Percentiles rank a stretch among this genome's conserved stretches.
phyloP scores from a whole-genome alignment of 257 asterid genomes.

The Lithospermum erythrorhizon region DNA sequence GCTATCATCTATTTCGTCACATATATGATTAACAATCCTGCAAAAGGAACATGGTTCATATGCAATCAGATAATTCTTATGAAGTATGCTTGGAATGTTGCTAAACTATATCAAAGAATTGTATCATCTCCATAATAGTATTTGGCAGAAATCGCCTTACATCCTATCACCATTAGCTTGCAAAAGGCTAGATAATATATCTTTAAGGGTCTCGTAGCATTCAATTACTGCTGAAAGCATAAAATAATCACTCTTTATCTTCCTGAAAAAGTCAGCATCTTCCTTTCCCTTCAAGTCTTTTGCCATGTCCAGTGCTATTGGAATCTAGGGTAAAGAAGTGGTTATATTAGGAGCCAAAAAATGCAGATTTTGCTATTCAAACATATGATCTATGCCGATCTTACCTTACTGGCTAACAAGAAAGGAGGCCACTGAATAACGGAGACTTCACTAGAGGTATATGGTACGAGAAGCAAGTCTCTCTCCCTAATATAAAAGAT shows the following conservation, averaged over 20 bases:
- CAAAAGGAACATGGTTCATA: constrained; percentile 16
- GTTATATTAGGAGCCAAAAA: constrained; percentile 19
- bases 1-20: constrained; percentile 59
- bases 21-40: constrained; percentile 58
- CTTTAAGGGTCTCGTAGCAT: constrained; percentile 75
- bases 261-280: constrained; percentile 80
- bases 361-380: constrained; percentile 6
- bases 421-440: constrained; percentile 99
- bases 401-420: constrained; percentile 97
- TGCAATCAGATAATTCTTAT: constrained; percentile 8
- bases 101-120: not conserved
- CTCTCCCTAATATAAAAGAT: constrained; percentile 51
- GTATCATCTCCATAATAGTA: not conserved
- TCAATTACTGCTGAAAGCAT: constrained; percentile 84
- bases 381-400: constrained; percentile 12
- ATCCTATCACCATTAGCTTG: constrained; percentile 44
- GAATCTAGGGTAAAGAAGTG: constrained; percentile 48
- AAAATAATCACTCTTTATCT: constrained; percentile 70
- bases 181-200: constrained; percentile 55
- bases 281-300: constrained; percentile 74
- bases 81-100: constrained; percentile 2
- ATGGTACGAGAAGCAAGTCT: constrained; percentile 90
- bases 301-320: constrained; percentile 97
- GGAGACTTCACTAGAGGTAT: constrained; percentile 68
- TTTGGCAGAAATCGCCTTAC: constrained; percentile 37